Conservation (phyloP, 2,329 filamentous ascomycete species). For the Cladosporium sp. region DNA sequence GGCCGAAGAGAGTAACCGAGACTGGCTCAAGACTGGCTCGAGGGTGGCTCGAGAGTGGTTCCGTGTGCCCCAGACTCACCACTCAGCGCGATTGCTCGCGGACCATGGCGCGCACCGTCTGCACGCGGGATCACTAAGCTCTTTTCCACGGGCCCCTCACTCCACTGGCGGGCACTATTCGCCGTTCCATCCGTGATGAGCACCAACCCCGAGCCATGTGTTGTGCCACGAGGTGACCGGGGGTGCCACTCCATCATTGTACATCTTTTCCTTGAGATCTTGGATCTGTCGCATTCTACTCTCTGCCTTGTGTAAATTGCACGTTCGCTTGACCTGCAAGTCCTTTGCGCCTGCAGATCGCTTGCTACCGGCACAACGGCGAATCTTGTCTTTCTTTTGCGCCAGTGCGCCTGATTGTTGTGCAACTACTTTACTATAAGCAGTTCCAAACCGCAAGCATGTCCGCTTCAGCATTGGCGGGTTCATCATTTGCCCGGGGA, state of each 20-base stretch:
- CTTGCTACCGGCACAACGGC: conserved; percentile 4
- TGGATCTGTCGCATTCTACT: background rate
- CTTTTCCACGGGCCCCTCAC: conserved; percentile 6
- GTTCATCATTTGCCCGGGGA: conserved; percentile 3
- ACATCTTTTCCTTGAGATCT: conserved; percentile 10
- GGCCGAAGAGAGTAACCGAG: too few species aligned
- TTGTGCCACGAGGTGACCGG: conserved; percentile 8
- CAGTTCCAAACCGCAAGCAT: background rate
- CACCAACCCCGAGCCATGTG: conserved; percentile 8
- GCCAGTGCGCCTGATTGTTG: background rate
- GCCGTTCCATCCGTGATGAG: conserved; percentile 12
- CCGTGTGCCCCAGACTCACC: conserved; percentile 6
- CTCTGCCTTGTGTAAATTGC: background rate
- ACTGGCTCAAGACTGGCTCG: too few species aligned
- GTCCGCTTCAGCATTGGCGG: background rate
- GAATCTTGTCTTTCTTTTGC: conserved; percentile 1
- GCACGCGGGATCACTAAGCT: conserved; percentile 9
- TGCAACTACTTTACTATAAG: background rate
- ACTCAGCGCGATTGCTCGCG: background rate
- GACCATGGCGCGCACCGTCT: background rate
- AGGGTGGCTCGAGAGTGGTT: background rate
- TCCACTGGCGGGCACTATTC: conserved; percentile 1
- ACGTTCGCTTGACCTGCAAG: background rate
- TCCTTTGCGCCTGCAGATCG: background rate
- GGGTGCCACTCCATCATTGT: conserved; percentile 4